Evolutionary conservation across 2,329 filamentous ascomycete species (phyloP).

Genomic region (Aspergillus ustus): DNA sequence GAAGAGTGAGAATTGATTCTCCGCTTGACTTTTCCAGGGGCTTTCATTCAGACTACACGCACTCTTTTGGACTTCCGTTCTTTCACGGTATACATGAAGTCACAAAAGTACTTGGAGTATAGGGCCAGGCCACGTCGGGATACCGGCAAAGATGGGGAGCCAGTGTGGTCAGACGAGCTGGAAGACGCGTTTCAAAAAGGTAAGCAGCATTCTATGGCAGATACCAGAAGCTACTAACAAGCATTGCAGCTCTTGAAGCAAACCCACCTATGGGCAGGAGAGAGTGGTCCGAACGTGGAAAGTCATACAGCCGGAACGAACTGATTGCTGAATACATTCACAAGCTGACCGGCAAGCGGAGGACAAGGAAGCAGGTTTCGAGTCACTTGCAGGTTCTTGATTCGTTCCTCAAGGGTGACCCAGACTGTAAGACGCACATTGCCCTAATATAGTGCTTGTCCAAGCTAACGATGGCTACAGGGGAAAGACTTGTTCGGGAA

Average conservation of each 20-base stretch:
- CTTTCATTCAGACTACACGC: too few relatives aligned
- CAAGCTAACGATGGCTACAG: conserved; percentile 26
- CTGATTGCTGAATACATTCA: conserved; percentile 64
- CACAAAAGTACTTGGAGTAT: conserved; percentile 52
- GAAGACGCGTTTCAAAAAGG: conserved; percentile 55
- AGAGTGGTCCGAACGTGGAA: conserved; percentile 57
- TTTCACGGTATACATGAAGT: conserved; percentile 43
- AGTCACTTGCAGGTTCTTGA: conserved; percentile 68
- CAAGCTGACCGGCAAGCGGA: conserved; percentile 57
- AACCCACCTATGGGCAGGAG: conserved; percentile 62
- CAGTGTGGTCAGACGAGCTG: conserved; percentile 52
- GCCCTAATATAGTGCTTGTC: conserved; percentile 4
- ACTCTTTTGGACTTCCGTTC: background rate
- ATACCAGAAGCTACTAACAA: conserved; percentile 21
- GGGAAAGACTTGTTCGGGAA: conserved; percentile 47
- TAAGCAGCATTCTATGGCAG: conserved; percentile 25
- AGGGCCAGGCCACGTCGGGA: conserved; percentile 48
- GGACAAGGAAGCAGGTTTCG: conserved; percentile 65
- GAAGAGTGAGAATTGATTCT: too few relatives aligned
- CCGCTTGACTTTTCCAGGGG: too few relatives aligned
- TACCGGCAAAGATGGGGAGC: conserved; percentile 48
- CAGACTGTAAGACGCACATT: conserved; percentile 51
- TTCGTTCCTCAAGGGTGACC: conserved; percentile 57
- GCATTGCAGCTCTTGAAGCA: conserved; percentile 54
- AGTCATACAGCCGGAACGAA: conserved; percentile 64